Evolutionary conservation across 2,329 filamentous ascomycete genomes (phyloP).

Genomic region (Cordyceps farinosa): DNA sequence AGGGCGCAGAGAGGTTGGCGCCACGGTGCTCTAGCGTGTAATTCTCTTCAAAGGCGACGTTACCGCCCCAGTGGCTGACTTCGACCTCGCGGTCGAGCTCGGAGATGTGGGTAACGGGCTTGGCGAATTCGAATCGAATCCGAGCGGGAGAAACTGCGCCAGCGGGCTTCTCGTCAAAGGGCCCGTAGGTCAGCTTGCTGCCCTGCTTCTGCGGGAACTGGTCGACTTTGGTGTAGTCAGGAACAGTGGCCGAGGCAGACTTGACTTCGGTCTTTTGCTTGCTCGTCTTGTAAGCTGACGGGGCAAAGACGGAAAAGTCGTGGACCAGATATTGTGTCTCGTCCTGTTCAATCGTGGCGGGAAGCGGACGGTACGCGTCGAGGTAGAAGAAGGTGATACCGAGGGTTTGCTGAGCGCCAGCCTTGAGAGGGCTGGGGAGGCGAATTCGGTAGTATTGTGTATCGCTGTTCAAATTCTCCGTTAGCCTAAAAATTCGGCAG

Average conservation of each 20-base stretch:
- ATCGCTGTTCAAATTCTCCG: constrained; percentile 46
- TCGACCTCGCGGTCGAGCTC: constrained; percentile 86
- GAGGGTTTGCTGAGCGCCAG: constrained; percentile 77
- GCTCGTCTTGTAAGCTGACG: constrained; percentile 76
- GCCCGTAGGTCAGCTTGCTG: constrained; percentile 82
- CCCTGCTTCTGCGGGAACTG: constrained; percentile 76
- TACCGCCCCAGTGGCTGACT: constrained; percentile 97
- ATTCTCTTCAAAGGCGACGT: constrained; percentile 89
- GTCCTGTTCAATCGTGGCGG: constrained; percentile 75
- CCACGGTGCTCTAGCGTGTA: constrained; percentile 86
- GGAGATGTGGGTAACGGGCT: constrained; percentile 77
- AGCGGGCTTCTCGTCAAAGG: constrained; percentile 78
- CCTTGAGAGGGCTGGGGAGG: constrained; percentile 70
- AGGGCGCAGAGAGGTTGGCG: constrained; percentile 69
- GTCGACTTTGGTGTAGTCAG: constrained; percentile 77
- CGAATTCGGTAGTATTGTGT: constrained; percentile 81
- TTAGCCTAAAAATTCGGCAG: constrained; percentile 19
- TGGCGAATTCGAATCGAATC: constrained; percentile 93
- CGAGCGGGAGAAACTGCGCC: constrained; percentile 68
- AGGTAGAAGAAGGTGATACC: constrained; percentile 82
- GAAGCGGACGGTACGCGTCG: constrained; percentile 74
- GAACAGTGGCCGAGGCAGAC: constrained; percentile 71
- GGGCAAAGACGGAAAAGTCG: constrained; percentile 79
- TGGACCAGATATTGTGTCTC: constrained; percentile 85
- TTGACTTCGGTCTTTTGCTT: constrained; percentile 99